Evolutionary conservation across 768 basidiomycete species (phyloP), one percentile per base, ranked within the genome.

Genomic region (Sporobolomyces roseus): DNA sequence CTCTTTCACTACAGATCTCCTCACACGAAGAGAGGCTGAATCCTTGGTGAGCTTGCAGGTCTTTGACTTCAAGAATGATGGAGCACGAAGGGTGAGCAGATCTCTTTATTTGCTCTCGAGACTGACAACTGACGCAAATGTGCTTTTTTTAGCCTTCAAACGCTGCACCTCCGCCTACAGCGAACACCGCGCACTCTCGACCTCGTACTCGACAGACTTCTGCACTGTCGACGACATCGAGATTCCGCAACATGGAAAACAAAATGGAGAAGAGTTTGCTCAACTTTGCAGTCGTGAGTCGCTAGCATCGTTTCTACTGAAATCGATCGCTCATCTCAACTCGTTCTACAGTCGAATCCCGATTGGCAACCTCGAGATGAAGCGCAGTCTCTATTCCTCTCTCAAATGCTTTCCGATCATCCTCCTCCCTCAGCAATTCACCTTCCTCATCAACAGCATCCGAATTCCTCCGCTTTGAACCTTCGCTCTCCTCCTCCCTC

Each of bases 261-360:
- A 99, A 99, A 83, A 97, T 99, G 93, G 96, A 99, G 82, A 96
- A 98, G 81, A 91, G 89, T 78, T 90, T 96, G 81, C 81, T 94
- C 36, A 91, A 89, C 76, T 96, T 96, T 83, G 94, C 93, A 81
- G 87, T 85, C 49, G 50, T 77, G 58, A 21, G 63, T 48, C 43
- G 13, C 33, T 41, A 29, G 17, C n/a, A 8, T 29, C 21, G 0
- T 16, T 19, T 27, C 33, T 2, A 3, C 32, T 8, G 33, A 27
- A 19, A 23, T 25, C 54, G 35, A 38, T 6, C 29, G 25, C 30
- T 32, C 21, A 16, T 56, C 21, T 6, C 27, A 5, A 14, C 41
- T 61, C 60, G 29, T 48, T 35, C 41, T 74, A 50, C 46, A 54
- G 36, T 60, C 58, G 45, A 70, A 53, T 36, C 94, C 94, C 16